Evolutionary conservation across 1,284 basidiomycete species (phyloP), one percentile per base, ranked within the genome.

Genomic region (Rhodofomes roseus): DNA sequence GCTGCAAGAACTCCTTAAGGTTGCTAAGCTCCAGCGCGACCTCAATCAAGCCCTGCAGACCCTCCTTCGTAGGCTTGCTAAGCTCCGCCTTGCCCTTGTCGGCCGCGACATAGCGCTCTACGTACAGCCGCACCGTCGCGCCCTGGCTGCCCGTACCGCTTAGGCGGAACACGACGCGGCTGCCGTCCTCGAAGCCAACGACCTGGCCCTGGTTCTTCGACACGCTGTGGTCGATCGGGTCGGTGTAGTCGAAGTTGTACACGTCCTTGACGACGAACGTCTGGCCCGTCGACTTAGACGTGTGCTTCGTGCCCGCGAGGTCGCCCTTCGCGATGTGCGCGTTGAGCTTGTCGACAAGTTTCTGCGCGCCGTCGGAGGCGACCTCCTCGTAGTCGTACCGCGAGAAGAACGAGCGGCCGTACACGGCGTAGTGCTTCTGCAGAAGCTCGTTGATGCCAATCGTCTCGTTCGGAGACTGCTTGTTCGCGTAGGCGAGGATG

Each of bases 341-440:
- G 71, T 95, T 87, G 67, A 99, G 79, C 68, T 87, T 81, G 53
- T 82, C 83, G 73, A 98, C 95, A 70, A 99, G 81, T 64, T 87
- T 85, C 69, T 92, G 86, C 53, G 97, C 96, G 36, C 92, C 93
- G 37, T 91, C 92, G 0, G 94, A 94, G 16, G 93, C 85, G 54
- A 98, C 95, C 75, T 99, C 97, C 75, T 99, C 96, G 79, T 99
- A 99, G 79, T 99, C 96, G 78, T 99, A 99, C 65, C 95, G 89
- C 63, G 92, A 95, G 85, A 98, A 99, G 86, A 98, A 99, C 62
- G 91, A 95, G 65, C 96, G 94, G 46, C 96, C 96, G 77, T 99
- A 99, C 69, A 85, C 89, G 63, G 84, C 81, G 79, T 98, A 99
- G 81, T 96, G 94, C 64, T 83, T 85, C 65, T 88, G 81, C 43